Evolutionary conservation across 768 basidiomycete genomes (phyloP), one percentile per base, ranked within the genome.

Genomic region (Psilocybe subaeruginosa): DNA sequence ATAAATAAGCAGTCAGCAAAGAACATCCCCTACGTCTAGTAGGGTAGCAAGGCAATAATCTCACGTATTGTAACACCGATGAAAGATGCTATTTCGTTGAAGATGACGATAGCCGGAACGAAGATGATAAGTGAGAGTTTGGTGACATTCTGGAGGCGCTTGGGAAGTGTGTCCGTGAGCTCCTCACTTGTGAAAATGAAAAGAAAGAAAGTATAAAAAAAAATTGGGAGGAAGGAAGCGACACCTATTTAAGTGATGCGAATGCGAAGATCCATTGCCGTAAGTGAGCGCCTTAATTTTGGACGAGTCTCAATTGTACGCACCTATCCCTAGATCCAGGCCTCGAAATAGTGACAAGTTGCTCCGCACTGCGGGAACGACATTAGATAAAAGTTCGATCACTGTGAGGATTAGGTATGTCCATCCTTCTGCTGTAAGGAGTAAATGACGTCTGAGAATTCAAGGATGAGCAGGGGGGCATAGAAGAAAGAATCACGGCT

Each of bases 41-140:
- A 48, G 33, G 14, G n/a, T 53, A 61, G 11, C 8, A 30, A n/a
- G 27, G 14, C 27, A 51, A 47, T 27, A 58, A n/a, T 77, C 82
- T 66, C 66, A 90, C 91, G 72, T 53, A 85, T 80, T 8, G 77
- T 73, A 31, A 85, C 77, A 46, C 87, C 87, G 27, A 87, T 65
- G 66, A 93, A 89, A 2, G 91, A 90, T 8, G 84, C 83, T 12
- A 88, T 69, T 62, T 85, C 85, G 68, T 88, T 89, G 64, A 82
- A 70, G 8, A 76, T 72, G 59, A 88, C 61, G 52, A 87, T 80
- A 31, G 80, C 69, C 9, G 89, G 86, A 54, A 92, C 82, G 61
- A 86, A 80, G 31, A 82, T 54, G 33, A 85, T 64, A 8, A 90
- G 74, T 8, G 79, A 69, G 48, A 79, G 72, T 64, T 76, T 80